Conservation (phyloP, 192 early-diverging fungal genomes). For the Linnemannia exigua region DNA sequence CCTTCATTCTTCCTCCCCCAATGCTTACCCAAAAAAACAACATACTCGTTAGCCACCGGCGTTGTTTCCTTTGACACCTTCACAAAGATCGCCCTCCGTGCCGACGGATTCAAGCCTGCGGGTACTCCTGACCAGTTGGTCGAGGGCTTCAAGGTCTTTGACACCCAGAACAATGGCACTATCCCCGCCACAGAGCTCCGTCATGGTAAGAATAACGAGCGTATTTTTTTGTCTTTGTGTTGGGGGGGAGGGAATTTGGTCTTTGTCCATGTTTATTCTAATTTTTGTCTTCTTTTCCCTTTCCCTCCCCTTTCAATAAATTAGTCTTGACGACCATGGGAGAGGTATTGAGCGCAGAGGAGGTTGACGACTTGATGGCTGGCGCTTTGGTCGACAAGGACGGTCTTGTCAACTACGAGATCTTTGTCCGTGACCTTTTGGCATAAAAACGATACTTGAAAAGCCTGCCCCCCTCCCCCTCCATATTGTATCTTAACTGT, state of each 20-base stretch:
- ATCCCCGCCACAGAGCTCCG: slow-evolving; percentile 84
- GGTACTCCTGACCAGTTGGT: slow-evolving; percentile 82
- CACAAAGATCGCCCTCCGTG: slow-evolving; percentile 74
- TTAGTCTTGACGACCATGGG: slow-evolving; percentile 84
- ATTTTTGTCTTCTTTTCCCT: no score
- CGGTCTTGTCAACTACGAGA: slow-evolving; percentile 87
- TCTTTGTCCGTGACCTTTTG: slow-evolving; percentile 36
- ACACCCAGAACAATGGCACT: slow-evolving; percentile 80
- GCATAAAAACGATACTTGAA: no score
- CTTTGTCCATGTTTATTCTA: no score
- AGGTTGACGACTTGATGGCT: slow-evolving; percentile 83
- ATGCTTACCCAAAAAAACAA: not conserved
- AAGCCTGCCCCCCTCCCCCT: no score
- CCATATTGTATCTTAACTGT: no score
- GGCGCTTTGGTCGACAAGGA: slow-evolving; percentile 79
- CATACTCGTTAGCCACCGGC: not conserved
- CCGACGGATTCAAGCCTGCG: slow-evolving; percentile 77
- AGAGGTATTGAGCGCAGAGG: slow-evolving; percentile 79
- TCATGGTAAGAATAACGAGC: slow-evolving; percentile 64
- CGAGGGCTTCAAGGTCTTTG: slow-evolving; percentile 90
- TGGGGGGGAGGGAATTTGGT: no score
- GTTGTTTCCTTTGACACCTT: slow-evolving; percentile 71
- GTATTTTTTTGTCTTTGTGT: slow-evolving; percentile 5
- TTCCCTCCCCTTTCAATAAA: not conserved
- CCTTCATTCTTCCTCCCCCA: not conserved